A percentile compares a stretch with the other conserved stretches of the same genome.
Conservation (phyloP, 306 rosid species). For the Quercus berberidifolia region DNA sequence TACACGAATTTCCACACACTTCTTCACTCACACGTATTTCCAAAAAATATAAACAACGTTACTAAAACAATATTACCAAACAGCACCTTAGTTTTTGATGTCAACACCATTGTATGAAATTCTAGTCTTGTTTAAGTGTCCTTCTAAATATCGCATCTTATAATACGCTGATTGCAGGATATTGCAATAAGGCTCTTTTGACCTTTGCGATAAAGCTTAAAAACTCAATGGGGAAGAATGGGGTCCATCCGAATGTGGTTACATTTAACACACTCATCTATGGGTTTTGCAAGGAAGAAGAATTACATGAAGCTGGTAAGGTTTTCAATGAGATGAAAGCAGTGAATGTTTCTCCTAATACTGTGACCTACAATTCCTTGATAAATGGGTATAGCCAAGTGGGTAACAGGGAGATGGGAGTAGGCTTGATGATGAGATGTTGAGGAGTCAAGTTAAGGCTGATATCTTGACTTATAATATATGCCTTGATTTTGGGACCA, state of each 20-base stretch:
- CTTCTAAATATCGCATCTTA: slow-evolving; percentile 43
- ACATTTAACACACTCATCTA: slow-evolving; percentile 66
- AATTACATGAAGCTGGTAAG: slow-evolving; percentile 61
- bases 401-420: slow-evolving; percentile 61
- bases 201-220: slow-evolving; percentile 56
- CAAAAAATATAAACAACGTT: too few relatives aligned
- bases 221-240: slow-evolving; percentile 45
- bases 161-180: slow-evolving; percentile 69
- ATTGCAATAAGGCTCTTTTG: slow-evolving; percentile 62
- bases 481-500: slow-evolving; percentile 72
- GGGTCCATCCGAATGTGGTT: slow-evolving; percentile 54
- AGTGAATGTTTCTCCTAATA: slow-evolving; percentile 50
- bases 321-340: slow-evolving; percentile 67
- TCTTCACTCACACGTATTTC: too few relatives aligned
- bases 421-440: slow-evolving; percentile 73
- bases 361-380: slow-evolving; percentile 70
- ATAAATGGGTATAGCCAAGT: slow-evolving; percentile 60
- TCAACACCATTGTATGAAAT: not conserved
- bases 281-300: slow-evolving; percentile 71
- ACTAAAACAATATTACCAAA: too few relatives aligned
- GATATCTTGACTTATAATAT: slow-evolving; percentile 69
- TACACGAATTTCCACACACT: too few relatives aligned
- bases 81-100: not conserved
- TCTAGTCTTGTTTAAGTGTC: not conserved
- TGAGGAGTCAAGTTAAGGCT: slow-evolving; percentile 43